These are phyloP conservation scores for Eurotiales sp. DNA, from an alignment of 2,329 filamentous ascomycete genomes.

Conservation along the genomic window DNA sequence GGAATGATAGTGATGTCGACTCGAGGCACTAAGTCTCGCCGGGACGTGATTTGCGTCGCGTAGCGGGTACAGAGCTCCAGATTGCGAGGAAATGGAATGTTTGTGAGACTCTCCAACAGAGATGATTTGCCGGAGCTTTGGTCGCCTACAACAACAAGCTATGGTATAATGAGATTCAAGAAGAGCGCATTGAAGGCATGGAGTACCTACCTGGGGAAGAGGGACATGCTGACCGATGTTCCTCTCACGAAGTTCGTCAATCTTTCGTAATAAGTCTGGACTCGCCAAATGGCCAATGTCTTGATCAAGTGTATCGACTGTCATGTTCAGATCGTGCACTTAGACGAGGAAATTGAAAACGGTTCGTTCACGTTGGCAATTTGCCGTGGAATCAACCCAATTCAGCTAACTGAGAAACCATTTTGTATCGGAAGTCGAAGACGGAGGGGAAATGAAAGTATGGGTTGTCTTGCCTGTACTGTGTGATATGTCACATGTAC, in stretches of 20 bases:
- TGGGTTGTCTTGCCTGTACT: constrained; percentile 1
- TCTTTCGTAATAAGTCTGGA: background rate
- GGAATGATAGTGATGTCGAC: constrained; percentile 36
- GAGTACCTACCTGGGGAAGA: constrained; percentile 1
- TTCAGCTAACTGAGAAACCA: no score
- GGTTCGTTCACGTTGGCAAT: background rate
- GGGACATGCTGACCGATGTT: constrained; percentile 8
- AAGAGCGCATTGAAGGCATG: background rate
- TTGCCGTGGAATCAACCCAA: no score
- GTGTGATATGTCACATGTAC: background rate
- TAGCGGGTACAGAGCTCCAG: constrained; percentile 42
- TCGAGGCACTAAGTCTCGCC: constrained; percentile 20
- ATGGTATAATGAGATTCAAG: constrained; percentile 31
- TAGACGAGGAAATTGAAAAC: background rate
- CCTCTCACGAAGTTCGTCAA: constrained; percentile 2
- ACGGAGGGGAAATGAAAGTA: background rate
- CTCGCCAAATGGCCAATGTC: background rate
- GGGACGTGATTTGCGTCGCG: constrained; percentile 47
- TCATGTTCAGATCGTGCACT: background rate
- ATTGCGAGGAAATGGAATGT: constrained; percentile 37
- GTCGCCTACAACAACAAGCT: constrained; percentile 96
- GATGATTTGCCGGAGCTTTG: constrained; percentile 99
- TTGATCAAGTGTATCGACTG: background rate
- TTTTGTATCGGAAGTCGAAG: background rate
- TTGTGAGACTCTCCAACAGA: constrained; percentile 74